A percentile compares a stretch with the other conserved stretches of the same genome.
These are phyloP conservation scores for Botrytis fabae DNA, from an alignment of 2,329 filamentous ascomycete species.

Conservation along the genomic window DNA sequence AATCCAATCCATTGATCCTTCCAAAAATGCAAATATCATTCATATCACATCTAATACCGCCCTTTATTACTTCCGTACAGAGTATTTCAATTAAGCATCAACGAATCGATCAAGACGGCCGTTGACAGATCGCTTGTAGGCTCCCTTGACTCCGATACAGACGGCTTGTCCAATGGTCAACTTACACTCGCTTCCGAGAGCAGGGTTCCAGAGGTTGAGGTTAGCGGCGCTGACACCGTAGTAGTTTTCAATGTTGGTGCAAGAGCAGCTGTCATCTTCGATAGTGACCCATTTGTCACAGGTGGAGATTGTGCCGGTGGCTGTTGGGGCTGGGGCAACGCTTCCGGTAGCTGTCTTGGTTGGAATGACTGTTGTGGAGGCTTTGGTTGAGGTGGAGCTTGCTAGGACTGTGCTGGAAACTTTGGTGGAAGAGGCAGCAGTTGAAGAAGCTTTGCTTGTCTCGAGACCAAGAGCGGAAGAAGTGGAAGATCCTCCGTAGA, in stretches of 20 bases:
- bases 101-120: constrained; percentile 17
- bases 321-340: constrained; percentile 28
- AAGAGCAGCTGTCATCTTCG: constrained; percentile 7
- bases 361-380: not conserved
- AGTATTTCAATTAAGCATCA: not conserved
- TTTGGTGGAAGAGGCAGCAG: not conserved
- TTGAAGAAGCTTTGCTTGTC: not conserved
- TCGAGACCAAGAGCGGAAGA: not conserved
- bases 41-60: not conserved
- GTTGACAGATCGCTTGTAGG: constrained; percentile 10
- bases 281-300: constrained; percentile 37
- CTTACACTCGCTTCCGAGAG: constrained; percentile 36
- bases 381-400: constrained; percentile 1
- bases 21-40: not conserved
- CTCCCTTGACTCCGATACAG: constrained; percentile 30
- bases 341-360: constrained; percentile 3
- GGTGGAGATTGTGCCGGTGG: constrained; percentile 34
- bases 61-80: no score
- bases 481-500: not conserved
- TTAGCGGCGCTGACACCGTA: constrained; percentile 33
- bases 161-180: constrained; percentile 35
- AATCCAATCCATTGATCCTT: not conserved
- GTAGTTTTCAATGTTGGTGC: constrained; percentile 25
- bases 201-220: constrained; percentile 41
- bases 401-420: not conserved